Evolutionary conservation across 73 alveolate species (phyloP), one percentile per base, ranked within the genome.

Genomic region (Uronychia binucleata): DNA sequence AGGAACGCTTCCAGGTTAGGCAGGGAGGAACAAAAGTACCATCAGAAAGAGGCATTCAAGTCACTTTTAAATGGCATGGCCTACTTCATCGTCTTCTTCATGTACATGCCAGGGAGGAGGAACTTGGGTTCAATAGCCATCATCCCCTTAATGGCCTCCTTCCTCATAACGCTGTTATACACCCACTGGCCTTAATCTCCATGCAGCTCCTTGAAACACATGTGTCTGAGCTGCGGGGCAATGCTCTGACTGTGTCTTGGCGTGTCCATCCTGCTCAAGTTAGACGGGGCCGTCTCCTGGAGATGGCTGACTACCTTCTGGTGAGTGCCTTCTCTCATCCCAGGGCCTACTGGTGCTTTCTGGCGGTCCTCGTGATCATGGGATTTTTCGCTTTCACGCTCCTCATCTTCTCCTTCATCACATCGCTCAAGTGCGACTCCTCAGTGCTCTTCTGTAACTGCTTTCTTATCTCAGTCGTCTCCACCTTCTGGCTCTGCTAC

Each of bases 321-420:
- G 67, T 46, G 19, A 46, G 19, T 19, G 5, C 5, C 5, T 46
- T 5, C 67, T 46, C 67, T 46, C 67, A 11, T 46, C 67, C 5
- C 19, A 46, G 81, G 81, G 81, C 81, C 1, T 75, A 75, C 30
- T 75, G 81, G 81, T 75, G 81, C 58, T 28, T 28, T 5, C 58
- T 75, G 35, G 81, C 81, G 1, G 58, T 75, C 27, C 32, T 26
- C 1, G 81, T 30, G 5, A 75, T 75, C 32, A 75, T 75, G 1
- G n/a, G 57, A 30, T 75, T 75, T 32, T 75, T 75, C 30, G 81
- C 81, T 75, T 28, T 75, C 28, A 26, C 81, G 25, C 58, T 75
- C 28, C 8, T 30, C 1, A 26, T 28, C 1, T 75, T 28, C 32
- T 1, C 81, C 46, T 27, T 75, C 25, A 28, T 46, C 67, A 46